Conservation (phyloP, 139 green algal species). For the Chlamydomonas sphaeroides region DNA sequence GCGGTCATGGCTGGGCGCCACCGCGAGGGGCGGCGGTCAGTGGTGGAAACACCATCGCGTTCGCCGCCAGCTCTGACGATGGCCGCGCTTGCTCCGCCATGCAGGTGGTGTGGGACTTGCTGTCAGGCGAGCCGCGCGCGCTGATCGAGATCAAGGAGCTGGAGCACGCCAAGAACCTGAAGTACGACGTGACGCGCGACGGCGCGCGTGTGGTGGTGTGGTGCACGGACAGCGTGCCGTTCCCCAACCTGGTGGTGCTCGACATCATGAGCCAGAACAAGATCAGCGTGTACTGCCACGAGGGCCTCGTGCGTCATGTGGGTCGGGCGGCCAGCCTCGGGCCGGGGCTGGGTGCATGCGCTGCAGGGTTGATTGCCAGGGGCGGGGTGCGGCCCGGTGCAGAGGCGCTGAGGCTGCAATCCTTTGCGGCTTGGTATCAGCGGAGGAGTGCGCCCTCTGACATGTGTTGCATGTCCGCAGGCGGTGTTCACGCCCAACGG, state of each 20-base stretch:
- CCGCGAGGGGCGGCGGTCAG: too few species aligned
- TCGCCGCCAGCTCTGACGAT: too few species aligned
- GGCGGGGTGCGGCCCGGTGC: too few species aligned
- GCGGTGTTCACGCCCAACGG: conserved; percentile 39
- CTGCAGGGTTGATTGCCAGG: too few species aligned
- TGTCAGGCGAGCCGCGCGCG: conserved; percentile 12
- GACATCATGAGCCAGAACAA: conserved; percentile 46
- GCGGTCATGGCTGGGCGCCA: too few species aligned
- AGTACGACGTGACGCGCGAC: conserved; percentile 55
- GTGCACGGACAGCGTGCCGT: conserved; percentile 56
- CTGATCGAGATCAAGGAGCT: conserved; percentile 56
- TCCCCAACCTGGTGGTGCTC: conserved; percentile 57
- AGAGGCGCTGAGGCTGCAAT: too few species aligned
- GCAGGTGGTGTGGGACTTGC: conserved; percentile 42
- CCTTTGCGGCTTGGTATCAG: too few species aligned
- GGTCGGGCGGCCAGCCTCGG: background rate
- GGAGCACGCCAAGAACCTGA: conserved; percentile 61
- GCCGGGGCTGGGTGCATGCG: too few species aligned
- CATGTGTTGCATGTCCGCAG: conserved; percentile 6
- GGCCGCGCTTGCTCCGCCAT: background rate
- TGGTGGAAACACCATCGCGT: too few species aligned
- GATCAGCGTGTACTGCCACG: conserved; percentile 59
- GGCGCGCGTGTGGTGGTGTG: conserved; percentile 51
- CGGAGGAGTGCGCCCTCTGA: too few species aligned
- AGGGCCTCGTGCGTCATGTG: conserved; percentile 49